Evolutionary conservation across 179 eudicot genomes (phyloP).

Genomic region (Nepenthes alata): DNA sequence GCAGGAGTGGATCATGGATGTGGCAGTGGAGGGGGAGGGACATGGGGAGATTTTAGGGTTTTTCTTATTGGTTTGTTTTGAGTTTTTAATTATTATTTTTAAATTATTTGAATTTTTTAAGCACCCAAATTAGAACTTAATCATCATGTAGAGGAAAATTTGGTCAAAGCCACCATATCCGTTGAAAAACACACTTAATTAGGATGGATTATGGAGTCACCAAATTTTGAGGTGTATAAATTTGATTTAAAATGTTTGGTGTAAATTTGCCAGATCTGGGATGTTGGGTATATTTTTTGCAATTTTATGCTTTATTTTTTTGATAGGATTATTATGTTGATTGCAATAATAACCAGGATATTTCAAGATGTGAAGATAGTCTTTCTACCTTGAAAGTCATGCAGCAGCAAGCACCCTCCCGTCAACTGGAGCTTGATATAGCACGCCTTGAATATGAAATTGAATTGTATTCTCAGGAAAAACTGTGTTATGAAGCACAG

Average conservation of each 20-base stretch:
- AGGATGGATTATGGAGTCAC: too few relatives aligned
- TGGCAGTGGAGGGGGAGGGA: too few relatives aligned
- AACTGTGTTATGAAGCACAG: conserved; percentile 91
- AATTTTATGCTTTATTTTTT: conserved; percentile 2
- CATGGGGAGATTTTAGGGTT: too few relatives aligned
- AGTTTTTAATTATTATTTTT: too few relatives aligned
- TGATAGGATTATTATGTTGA: conserved; percentile 2
- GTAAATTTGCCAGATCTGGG: not conserved
- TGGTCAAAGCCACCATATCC: too few relatives aligned
- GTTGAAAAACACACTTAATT: too few relatives aligned
- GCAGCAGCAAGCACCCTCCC: conserved; percentile 74
- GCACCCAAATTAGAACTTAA: too few relatives aligned
- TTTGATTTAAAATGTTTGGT: not conserved
- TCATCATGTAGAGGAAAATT: too few relatives aligned
- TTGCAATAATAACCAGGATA: conserved; percentile 45
- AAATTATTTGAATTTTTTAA: too few relatives aligned
- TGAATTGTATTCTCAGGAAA: conserved; percentile 65
- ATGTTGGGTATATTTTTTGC: conserved; percentile 1
- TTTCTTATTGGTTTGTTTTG: too few relatives aligned
- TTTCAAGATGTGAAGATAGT: conserved; percentile 75
- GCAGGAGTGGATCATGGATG: too few relatives aligned
- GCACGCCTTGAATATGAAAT: conserved; percentile 73
- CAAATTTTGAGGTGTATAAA: too few relatives aligned
- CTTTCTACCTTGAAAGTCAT: conserved; percentile 58
- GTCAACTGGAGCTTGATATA: conserved; percentile 66